phyloP scores from a whole-genome alignment of 1,284 basidiomycete genomes.

The Malassezia brasiliensis region DNA sequence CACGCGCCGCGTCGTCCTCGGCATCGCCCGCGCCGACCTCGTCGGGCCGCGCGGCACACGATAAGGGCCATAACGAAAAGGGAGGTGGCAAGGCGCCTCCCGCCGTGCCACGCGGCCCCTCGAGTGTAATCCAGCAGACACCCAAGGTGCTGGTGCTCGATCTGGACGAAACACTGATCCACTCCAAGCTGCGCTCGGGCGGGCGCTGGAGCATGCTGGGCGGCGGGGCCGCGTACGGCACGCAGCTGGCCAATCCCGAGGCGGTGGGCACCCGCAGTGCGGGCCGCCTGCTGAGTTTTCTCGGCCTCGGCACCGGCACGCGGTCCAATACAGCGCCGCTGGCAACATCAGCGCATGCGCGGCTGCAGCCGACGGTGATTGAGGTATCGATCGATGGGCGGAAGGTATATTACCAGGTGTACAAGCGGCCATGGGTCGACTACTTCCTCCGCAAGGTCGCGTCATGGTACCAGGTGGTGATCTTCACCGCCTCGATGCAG shows the following conservation, averaged over 20 bases:
- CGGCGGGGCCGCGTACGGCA: neutral
- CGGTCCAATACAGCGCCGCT: neutral
- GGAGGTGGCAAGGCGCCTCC: neutral
- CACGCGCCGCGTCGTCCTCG: no score
- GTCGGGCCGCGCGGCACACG: neutral
- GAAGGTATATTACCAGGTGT: slow-evolving; percentile 90
- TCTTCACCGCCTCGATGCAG: slow-evolving; percentile 96
- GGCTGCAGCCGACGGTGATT: slow-evolving; percentile 64
- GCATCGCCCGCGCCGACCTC: no score
- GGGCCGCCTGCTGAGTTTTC: slow-evolving; percentile 21
- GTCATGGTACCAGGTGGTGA: slow-evolving; percentile 94
- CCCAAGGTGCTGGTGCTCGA: slow-evolving; percentile 58
- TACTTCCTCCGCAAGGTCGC: slow-evolving; percentile 58
- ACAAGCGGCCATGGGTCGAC: slow-evolving; percentile 89
- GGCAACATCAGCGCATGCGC: slow-evolving; percentile 11
- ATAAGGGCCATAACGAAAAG: neutral
- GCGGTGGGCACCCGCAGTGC: slow-evolving; percentile 10
- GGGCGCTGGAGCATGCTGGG: slow-evolving; percentile 19
- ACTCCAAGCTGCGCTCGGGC: slow-evolving; percentile 74
- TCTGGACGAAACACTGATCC: slow-evolving; percentile 93
- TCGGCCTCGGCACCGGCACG: slow-evolving; percentile 27
- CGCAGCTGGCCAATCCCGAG: neutral
- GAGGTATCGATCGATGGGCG: slow-evolving; percentile 84
- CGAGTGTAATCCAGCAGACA: slow-evolving; percentile 38
- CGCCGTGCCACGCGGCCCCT: slow-evolving; percentile 20